phyloP scores from a whole-genome alignment of 306 rosid genomes.

The Purshia tridentata region DNA sequence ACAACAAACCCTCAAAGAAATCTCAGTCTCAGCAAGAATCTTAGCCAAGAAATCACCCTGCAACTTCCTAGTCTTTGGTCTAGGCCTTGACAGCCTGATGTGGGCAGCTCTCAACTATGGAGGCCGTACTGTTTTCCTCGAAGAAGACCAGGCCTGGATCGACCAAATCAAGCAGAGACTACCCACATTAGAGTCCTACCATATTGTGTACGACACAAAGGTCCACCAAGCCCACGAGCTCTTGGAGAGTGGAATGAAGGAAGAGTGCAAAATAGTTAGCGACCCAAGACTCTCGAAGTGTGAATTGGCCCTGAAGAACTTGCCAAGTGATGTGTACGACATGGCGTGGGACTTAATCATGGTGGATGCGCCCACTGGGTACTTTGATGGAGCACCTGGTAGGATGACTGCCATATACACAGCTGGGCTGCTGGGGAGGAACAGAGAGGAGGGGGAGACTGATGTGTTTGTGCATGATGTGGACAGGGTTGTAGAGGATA shows the following conservation, averaged over 20 bases:
- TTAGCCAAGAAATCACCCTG: conserved; percentile 73
- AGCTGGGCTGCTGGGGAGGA: conserved; percentile 87
- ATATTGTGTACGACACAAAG: conserved; percentile 73
- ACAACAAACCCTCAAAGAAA: conserved; percentile 69
- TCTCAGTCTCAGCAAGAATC: conserved; percentile 66
- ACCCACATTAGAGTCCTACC: conserved; percentile 63
- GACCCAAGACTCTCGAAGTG: conserved; percentile 81
- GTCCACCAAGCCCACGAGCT: conserved; percentile 62
- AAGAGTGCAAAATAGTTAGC: conserved; percentile 52
- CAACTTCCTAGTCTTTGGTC: conserved; percentile 83
- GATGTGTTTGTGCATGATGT: conserved; percentile 95
- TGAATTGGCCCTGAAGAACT: conserved; percentile 56
- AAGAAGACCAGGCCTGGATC: conserved; percentile 82
- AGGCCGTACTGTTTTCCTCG: conserved; percentile 80
- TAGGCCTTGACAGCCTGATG: conserved; percentile 92
- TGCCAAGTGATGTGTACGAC: conserved; percentile 68
- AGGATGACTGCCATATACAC: conserved; percentile 92
- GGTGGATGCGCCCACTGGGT: conserved; percentile 97
- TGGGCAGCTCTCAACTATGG: conserved; percentile 89
- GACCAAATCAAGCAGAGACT: conserved; percentile 44
- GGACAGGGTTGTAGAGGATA: conserved; percentile 73
- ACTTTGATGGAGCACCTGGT: conserved; percentile 73
- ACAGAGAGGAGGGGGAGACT: conserved; percentile 68
- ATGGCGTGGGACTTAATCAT: conserved; percentile 88
- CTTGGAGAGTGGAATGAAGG: conserved; percentile 38